Conservation (phyloP, 495 filamentous ascomycete genomes). For the Sabuloglossum arenarium region DNA sequence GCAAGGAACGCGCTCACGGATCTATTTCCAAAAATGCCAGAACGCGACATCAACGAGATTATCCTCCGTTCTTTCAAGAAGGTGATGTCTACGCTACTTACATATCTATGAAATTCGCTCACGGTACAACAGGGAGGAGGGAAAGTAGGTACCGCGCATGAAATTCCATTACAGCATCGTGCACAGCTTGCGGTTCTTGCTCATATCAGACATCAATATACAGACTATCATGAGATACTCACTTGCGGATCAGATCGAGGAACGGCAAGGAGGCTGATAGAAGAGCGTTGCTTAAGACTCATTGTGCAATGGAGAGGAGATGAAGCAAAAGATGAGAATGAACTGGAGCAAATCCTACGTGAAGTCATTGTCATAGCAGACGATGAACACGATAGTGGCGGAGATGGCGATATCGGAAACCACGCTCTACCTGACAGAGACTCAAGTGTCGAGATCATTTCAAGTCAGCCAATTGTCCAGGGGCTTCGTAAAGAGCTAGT, state of each 20-base stretch:
- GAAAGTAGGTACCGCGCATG: constrained; percentile 46
- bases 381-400: constrained; percentile 45
- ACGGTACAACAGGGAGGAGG: constrained; percentile 22
- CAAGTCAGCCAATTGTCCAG: neutral
- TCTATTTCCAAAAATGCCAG: constrained; percentile 70
- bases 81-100: constrained; percentile 22
- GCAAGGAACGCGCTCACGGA: constrained; percentile 56
- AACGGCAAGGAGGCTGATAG: constrained; percentile 48
- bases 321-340: constrained; percentile 52
- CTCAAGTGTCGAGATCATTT: constrained; percentile 6
- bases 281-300: constrained; percentile 46
- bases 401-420: constrained; percentile 12
- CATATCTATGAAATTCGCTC: constrained; percentile 6
- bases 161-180: constrained; percentile 47
- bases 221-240: constrained; percentile 64
- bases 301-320: constrained; percentile 78
- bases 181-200: constrained; percentile 70
- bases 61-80: constrained; percentile 68
- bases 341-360: constrained; percentile 59
- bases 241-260: constrained; percentile 37
- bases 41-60: constrained; percentile 54
- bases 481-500: neutral
- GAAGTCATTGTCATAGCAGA: constrained; percentile 71
- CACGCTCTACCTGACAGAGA: neutral
- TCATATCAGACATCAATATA: constrained; percentile 72